These are phyloP conservation scores for Annulohypoxylon nitens DNA, from an alignment of 495 filamentous ascomycete species.

Conservation along the genomic window DNA sequence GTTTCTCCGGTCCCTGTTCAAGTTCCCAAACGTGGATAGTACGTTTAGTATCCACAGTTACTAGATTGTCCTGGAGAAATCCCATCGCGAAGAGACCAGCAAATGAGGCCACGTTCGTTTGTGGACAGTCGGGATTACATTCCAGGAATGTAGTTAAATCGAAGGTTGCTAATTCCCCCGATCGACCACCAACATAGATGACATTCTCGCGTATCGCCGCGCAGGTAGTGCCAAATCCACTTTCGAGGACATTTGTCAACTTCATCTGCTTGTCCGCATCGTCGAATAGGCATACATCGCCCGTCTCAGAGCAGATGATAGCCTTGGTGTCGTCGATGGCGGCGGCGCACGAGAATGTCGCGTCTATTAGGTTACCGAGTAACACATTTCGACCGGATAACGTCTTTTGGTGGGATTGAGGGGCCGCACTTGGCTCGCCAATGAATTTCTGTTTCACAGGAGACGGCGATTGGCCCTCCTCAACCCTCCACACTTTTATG, in stretches of 20 bases:
- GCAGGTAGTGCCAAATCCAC: slow-evolving; percentile 73
- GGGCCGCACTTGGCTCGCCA: slow-evolving; percentile 54
- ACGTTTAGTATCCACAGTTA: slow-evolving; percentile 80
- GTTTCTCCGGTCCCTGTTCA: slow-evolving; percentile 51
- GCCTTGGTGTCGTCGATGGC: slow-evolving; percentile 77
- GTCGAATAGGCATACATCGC: slow-evolving; percentile 83
- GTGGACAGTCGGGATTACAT: slow-evolving; percentile 45
- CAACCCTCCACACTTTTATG: slow-evolving; percentile 92
- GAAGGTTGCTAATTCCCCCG: slow-evolving; percentile 58
- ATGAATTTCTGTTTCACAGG: slow-evolving; percentile 63
- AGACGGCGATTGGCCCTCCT: slow-evolving; percentile 66
- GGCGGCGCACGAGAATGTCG: slow-evolving; percentile 83
- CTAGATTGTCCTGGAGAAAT: slow-evolving; percentile 73
- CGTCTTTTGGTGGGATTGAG: slow-evolving; percentile 60
- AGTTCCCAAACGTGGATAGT: slow-evolving; percentile 75
- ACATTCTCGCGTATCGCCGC: slow-evolving; percentile 62
- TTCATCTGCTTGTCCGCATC: slow-evolving; percentile 78
- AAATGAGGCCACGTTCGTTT: slow-evolving; percentile 47
- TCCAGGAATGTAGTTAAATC: slow-evolving; percentile 57
- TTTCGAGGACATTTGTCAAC: slow-evolving; percentile 71
- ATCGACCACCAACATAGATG: slow-evolving; percentile 60
- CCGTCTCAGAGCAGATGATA: slow-evolving; percentile 78
- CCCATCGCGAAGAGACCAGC: slow-evolving; percentile 72
- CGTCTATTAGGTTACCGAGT: slow-evolving; percentile 81
- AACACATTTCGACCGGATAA: slow-evolving; percentile 77